phyloP scores from a whole-genome alignment of 2,329 filamentous ascomycete species.

The Didymella segeticola region DNA sequence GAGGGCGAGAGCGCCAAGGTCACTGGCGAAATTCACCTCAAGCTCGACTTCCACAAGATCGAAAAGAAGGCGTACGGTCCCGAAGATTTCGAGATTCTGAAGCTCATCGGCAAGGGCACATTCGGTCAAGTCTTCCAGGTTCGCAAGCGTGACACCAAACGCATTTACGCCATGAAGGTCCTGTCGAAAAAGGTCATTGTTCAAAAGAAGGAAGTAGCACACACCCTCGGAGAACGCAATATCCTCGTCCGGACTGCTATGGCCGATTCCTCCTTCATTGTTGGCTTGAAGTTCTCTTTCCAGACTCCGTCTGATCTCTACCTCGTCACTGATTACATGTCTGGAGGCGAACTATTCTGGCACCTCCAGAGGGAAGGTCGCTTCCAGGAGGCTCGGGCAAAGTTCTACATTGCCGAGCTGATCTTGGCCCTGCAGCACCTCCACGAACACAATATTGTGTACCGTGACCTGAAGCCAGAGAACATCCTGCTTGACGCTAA shows the following conservation, averaged over 20 bases:
- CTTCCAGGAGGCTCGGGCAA: constrained; percentile 92
- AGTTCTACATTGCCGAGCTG: constrained; percentile 98
- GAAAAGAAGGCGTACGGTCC: constrained; percentile 87
- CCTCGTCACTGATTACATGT: constrained; percentile 99
- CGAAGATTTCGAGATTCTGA: constrained; percentile 93
- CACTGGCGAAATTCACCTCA: constrained; percentile 85
- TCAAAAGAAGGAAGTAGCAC: constrained; percentile 98
- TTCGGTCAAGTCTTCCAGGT: constrained; percentile 99
- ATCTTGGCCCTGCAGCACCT: constrained; percentile 94
- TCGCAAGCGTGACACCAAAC: constrained; percentile 91
- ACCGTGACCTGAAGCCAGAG: constrained; percentile 95
- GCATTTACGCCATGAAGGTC: constrained; percentile 99
- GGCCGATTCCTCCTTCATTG: constrained; percentile 95
- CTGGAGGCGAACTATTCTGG: constrained; percentile 97
- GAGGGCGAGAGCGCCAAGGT: constrained; percentile 80
- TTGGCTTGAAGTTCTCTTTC: constrained; percentile 97
- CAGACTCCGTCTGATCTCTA: constrained; percentile 97
- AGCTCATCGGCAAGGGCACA: constrained; percentile 96
- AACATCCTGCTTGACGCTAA: constrained; percentile 97
- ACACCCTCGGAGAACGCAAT: constrained; percentile 95
- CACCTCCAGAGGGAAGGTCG: constrained; percentile 96
- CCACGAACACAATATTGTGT: constrained; percentile 96
- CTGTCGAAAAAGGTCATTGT: constrained; percentile 99
- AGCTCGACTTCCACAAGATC: constrained; percentile 85
- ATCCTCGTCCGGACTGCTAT: constrained; percentile 96